phyloP scores from a whole-genome alignment of 768 basidiomycete species.

The Agaricus sinodeliciosus region DNA sequence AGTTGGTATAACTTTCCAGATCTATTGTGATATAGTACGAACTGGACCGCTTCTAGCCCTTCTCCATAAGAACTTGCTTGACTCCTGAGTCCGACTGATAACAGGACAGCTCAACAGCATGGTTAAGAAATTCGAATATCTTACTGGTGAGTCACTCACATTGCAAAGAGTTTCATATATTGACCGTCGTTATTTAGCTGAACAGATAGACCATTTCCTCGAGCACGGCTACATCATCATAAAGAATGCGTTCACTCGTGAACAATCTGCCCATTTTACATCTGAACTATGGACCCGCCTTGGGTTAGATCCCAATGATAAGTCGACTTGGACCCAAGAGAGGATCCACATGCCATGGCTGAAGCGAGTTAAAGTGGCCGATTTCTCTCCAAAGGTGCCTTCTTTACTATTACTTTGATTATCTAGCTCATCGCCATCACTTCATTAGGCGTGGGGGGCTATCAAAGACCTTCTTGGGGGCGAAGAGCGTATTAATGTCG shows the following conservation, averaged over 20 bases:
- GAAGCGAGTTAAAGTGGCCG: constrained; percentile 35
- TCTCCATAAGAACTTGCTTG: neutral
- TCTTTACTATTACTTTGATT: neutral
- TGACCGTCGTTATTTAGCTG: constrained; percentile 22
- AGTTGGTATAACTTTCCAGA: neutral
- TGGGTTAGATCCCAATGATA: constrained; percentile 45
- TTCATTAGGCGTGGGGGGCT: constrained; percentile 45
- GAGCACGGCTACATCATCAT: constrained; percentile 49
- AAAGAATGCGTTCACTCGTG: constrained; percentile 44
- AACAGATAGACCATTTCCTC: constrained; percentile 48
- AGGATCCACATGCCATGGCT: constrained; percentile 52
- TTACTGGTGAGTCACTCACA: constrained; percentile 24
- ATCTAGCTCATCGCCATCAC: constrained; percentile 24
- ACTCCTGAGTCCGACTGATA: neutral
- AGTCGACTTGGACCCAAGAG: constrained; percentile 47
- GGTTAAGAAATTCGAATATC: constrained; percentile 28
- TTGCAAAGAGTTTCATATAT: neutral
- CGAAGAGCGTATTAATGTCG: constrained; percentile 47
- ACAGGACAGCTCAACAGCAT: constrained; percentile 14
- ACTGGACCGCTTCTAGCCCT: neutral
- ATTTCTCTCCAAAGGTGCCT: constrained; percentile 44
- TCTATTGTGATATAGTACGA: constrained; percentile 5
- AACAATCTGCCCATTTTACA: constrained; percentile 44
- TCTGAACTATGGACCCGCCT: constrained; percentile 46
- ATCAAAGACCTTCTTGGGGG: constrained; percentile 57